A percentile compares a stretch with the other conserved stretches of the same genome.
Evolutionary conservation across 495 filamentous ascomycete genomes (phyloP).

Genomic region (Neurospora sp.): DNA sequence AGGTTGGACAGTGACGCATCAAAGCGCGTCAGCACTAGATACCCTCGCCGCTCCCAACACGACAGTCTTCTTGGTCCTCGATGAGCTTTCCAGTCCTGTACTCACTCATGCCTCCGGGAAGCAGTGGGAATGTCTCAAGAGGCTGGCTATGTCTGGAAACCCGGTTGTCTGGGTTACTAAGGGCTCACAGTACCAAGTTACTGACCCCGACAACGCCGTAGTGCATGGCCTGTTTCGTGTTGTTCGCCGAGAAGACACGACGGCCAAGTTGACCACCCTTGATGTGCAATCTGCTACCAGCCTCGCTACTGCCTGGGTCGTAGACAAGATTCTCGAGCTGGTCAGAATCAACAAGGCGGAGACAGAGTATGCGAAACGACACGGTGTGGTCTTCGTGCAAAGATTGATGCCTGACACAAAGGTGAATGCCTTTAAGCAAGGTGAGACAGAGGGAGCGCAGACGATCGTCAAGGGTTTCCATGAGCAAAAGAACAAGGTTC

Average conservation of each 20-base stretch:
- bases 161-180: constrained; percentile 27
- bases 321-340: constrained; percentile 8
- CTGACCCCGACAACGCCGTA: constrained; percentile 20
- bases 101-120: constrained; percentile 1
- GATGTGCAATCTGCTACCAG: constrained; percentile 19
- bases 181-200: constrained; percentile 19
- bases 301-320: constrained; percentile 6
- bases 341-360: constrained; percentile 1
- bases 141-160: constrained; percentile 4
- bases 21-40: background rate
- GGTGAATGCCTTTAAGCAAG: constrained; percentile 8
- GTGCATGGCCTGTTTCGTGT: constrained; percentile 21
- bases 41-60: background rate
- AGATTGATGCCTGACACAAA: constrained; percentile 14
- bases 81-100: constrained; percentile 13
- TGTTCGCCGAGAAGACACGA: constrained; percentile 19
- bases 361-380: constrained; percentile 23
- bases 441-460: background rate
- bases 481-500: constrained; percentile 1
- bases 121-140: constrained; percentile 17
- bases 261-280: constrained; percentile 17
- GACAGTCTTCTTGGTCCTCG: constrained; percentile 12
- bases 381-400: constrained; percentile 20
- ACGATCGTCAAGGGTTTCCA: background rate
- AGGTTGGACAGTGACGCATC: background rate